phyloP scores from a whole-genome alignment of 106 monocot species.

The Acorus gramineus region DNA sequence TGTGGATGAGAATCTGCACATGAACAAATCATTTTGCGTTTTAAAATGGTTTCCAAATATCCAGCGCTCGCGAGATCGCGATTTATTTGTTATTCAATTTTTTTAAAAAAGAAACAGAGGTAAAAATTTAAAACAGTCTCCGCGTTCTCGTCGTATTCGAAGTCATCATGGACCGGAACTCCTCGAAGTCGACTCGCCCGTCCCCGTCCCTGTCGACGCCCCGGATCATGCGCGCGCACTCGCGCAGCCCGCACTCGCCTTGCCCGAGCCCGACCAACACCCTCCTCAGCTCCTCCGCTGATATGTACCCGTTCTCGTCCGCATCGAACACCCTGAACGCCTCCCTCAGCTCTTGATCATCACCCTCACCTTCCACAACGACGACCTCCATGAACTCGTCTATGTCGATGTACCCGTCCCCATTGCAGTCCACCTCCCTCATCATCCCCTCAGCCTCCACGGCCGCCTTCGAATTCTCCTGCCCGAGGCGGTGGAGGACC shows the following conservation, averaged over 20 bases:
- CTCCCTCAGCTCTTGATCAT: slow-evolving; percentile 23
- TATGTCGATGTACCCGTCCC: slow-evolving; percentile 34
- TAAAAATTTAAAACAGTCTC: no score
- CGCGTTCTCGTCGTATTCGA: no score
- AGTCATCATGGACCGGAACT: slow-evolving; percentile 35
- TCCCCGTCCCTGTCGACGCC: slow-evolving; percentile 36
- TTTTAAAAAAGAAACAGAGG: no score
- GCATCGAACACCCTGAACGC: slow-evolving; percentile 30
- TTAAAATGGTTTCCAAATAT: no score
- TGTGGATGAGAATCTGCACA: no score
- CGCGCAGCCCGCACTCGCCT: slow-evolving; percentile 14
- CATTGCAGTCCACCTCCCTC: slow-evolving; percentile 23
- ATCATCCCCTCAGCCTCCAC: slow-evolving; percentile 19
- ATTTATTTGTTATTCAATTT: no score
- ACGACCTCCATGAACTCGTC: slow-evolving; percentile 27
- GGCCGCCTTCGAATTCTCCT: slow-evolving; percentile 15
- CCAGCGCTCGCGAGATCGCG: no score
- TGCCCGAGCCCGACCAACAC: slow-evolving; percentile 24
- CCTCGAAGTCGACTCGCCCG: slow-evolving; percentile 33
- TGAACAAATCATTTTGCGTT: no score
- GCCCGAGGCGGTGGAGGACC: slow-evolving; percentile 22
- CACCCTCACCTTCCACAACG: background rate
- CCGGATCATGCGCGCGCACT: slow-evolving; percentile 27
- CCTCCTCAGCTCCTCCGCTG: slow-evolving; percentile 24
- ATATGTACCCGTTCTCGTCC: slow-evolving; percentile 27